Percentiles rank a stretch among this genome's conserved stretches.
Conservation (phyloP, 495 filamentous ascomycete species). For the Aspergillus sclerotiicarbonarius region DNA sequence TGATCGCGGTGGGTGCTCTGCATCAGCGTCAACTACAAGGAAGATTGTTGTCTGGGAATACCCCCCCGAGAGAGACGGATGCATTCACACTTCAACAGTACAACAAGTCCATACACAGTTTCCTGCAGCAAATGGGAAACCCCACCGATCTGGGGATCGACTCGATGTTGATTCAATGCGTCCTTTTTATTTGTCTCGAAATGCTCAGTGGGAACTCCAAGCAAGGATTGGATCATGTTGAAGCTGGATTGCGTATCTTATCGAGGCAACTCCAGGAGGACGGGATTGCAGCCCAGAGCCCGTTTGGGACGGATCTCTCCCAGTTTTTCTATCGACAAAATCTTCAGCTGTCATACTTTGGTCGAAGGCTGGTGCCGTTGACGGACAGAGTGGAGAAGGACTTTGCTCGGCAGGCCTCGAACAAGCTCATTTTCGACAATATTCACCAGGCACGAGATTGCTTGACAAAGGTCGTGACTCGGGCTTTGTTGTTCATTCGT, state of each 20-base stretch:
- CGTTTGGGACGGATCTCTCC: constrained; percentile 15
- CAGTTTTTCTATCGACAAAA: constrained; percentile 21
- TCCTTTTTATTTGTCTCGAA: neutral
- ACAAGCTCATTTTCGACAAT: constrained; percentile 1
- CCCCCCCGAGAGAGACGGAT: neutral
- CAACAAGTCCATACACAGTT: constrained; percentile 46
- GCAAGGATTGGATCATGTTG: neutral
- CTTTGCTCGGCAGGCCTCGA: neutral
- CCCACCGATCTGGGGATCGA: neutral
- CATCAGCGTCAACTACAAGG: constrained; percentile 42
- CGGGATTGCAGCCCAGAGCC: neutral
- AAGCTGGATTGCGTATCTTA: constrained; percentile 20
- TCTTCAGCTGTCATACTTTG: constrained; percentile 19
- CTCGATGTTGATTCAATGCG: neutral
- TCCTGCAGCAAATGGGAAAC: neutral
- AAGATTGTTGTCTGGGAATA: neutral
- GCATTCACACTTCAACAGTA: constrained; percentile 51
- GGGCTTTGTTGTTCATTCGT: constrained; percentile 10
- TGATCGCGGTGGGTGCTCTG: constrained; percentile 61
- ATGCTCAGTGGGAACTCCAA: neutral
- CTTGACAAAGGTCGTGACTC: constrained; percentile 8
- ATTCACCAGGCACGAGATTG: constrained; percentile 16
- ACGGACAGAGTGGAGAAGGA: neutral
- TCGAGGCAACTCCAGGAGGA: neutral
- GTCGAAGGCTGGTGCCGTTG: constrained; percentile 8